Percentiles rank a stretch among this genome's conserved stretches.
These are phyloP conservation scores for Citrus sinensis DNA, from an alignment of 345 rosid genomes.

Conservation along the genomic window DVS_A1.0 CM039162.1:32158001-32158500, in stretches of 20 bases:
- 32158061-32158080: slow-evolving; percentile 5
- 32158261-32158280: neutral
- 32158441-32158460: neutral
- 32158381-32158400: neutral
- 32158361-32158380: neutral
- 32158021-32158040: neutral
- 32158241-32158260: neutral
- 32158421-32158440: neutral
- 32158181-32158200: slow-evolving; percentile 15
- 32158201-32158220: slow-evolving; percentile 16
- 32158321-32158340: neutral
- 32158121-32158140: slow-evolving; percentile 30
- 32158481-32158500: too few relatives aligned
- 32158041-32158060: neutral
- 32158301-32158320: neutral
- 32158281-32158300: neutral
- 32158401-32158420: neutral
- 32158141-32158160: slow-evolving; percentile 25
- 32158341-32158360: neutral
- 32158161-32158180: slow-evolving; percentile 10
- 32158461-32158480: neutral
- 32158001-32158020: neutral
- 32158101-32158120: slow-evolving; percentile 18
- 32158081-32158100: neutral
- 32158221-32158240: neutral